Conservation (phyloP, 2,329 filamentous ascomycete genomes). For the Biscogniauxia sp. region DNA sequence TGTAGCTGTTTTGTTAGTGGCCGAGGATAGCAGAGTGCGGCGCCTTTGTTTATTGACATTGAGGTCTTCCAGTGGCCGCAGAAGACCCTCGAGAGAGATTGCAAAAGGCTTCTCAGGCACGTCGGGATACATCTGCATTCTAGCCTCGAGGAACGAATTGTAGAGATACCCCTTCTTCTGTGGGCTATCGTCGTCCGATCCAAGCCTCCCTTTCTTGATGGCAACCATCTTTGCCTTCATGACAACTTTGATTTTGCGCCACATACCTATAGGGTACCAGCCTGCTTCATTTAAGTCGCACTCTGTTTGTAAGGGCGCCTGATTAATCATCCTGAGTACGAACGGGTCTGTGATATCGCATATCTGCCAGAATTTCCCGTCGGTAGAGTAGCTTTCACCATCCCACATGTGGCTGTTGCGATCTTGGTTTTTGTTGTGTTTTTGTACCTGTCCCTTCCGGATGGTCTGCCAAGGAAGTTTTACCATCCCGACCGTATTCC, state of each 20-base stretch:
- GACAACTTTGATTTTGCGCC: slow-evolving; percentile 79
- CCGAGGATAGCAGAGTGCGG: slow-evolving; percentile 1
- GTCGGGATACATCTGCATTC: slow-evolving; percentile 27
- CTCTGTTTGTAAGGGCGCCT: slow-evolving; percentile 54
- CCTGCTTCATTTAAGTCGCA: slow-evolving; percentile 67
- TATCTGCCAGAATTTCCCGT: slow-evolving; percentile 91
- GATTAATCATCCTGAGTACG: slow-evolving; percentile 63
- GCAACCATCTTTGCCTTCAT: slow-evolving; percentile 83
- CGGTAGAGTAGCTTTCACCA: slow-evolving; percentile 68
- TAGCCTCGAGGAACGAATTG: slow-evolving; percentile 37
- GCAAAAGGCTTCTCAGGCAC: slow-evolving; percentile 23
- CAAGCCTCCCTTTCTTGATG: slow-evolving; percentile 55
- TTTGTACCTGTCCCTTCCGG: slow-evolving; percentile 41
- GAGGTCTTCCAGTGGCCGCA: slow-evolving; percentile 30
- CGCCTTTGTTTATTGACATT: slow-evolving; percentile 17
- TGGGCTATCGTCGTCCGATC: slow-evolving; percentile 43
- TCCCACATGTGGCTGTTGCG: slow-evolving; percentile 74
- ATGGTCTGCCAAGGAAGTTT: slow-evolving; percentile 50
- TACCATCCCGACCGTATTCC: slow-evolving; percentile 45
- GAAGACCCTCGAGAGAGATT: slow-evolving; percentile 26
- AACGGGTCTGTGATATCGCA: slow-evolving; percentile 87
- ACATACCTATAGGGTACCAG: slow-evolving; percentile 80
- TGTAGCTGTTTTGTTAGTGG: slow-evolving; percentile 3
- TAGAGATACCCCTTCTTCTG: slow-evolving; percentile 37
- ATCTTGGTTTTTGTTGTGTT: slow-evolving; percentile 37